Conservation (phyloP, 2,329 filamentous ascomycete species). For the Apiospora kogelbergensis region DNA sequence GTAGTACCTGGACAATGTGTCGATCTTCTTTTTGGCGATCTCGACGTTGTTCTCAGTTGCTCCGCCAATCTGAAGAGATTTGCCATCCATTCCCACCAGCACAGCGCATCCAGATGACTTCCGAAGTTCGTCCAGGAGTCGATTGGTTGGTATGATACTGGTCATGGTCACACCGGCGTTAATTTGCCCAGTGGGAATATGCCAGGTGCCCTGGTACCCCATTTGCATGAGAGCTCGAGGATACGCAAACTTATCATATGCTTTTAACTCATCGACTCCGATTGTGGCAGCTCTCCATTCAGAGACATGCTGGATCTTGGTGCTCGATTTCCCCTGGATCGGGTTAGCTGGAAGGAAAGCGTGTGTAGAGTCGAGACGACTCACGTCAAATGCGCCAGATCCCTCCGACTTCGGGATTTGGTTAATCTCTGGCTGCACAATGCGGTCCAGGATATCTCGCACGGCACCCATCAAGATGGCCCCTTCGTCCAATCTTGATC, state of each 20-base stretch:
- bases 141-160: neutral
- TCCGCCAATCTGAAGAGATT: slow-evolving; percentile 12
- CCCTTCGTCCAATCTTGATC: neutral
- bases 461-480: neutral
- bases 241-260: slow-evolving; percentile 12
- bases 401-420: neutral
- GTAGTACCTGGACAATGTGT: slow-evolving; percentile 11
- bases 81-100: slow-evolving; percentile 8
- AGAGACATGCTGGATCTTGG: slow-evolving; percentile 8
- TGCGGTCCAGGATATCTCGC: slow-evolving; percentile 8
- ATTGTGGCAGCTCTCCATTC: neutral
- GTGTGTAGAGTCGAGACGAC: neutral
- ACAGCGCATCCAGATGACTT: slow-evolving; percentile 9
- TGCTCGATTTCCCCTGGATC: slow-evolving; percentile 4
- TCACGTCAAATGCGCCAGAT: neutral
- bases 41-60: neutral
- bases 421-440: slow-evolving; percentile 11
- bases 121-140: neutral
- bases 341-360: neutral
- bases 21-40: slow-evolving; percentile 8
- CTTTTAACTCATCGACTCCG: neutral
- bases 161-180: slow-evolving; percentile 6
- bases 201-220: slow-evolving; percentile 4
- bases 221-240: slow-evolving; percentile 9
- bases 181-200: neutral